These are phyloP conservation scores for Boletus barrowsii DNA, from an alignment of 768 basidiomycete species.

Conservation along the genomic window DNA sequence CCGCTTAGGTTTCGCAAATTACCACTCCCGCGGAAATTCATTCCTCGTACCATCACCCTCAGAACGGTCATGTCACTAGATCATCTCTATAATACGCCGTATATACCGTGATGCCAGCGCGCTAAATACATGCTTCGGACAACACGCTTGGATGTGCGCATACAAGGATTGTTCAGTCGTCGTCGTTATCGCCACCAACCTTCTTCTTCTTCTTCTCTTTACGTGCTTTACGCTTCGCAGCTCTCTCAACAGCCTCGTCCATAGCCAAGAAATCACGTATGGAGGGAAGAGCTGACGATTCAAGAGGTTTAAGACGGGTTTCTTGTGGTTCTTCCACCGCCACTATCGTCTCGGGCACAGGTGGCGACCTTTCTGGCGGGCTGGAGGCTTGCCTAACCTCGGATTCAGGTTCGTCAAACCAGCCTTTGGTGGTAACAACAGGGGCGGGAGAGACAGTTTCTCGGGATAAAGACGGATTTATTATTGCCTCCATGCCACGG, in stretches of 20 bases:
- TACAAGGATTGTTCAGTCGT: slow-evolving; percentile 24
- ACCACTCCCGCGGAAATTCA: slow-evolving; percentile 52
- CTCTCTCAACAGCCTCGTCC: slow-evolving; percentile 63
- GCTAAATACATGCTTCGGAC: slow-evolving; percentile 4
- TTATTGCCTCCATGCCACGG: slow-evolving; percentile 14
- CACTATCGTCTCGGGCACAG: slow-evolving; percentile 3
- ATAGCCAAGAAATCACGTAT: slow-evolving; percentile 79
- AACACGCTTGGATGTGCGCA: background rate
- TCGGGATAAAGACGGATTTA: slow-evolving; percentile 6
- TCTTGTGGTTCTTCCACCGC: slow-evolving; percentile 37
- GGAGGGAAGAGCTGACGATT: slow-evolving; percentile 78
- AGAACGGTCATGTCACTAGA: slow-evolving; percentile 1
- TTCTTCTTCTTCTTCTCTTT: slow-evolving; percentile 66
- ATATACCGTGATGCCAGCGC: background rate
- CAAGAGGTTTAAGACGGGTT: slow-evolving; percentile 66
- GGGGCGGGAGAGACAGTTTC: slow-evolving; percentile 7
- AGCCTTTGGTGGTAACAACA: slow-evolving; percentile 28
- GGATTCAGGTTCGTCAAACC: slow-evolving; percentile 45
- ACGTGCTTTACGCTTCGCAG: slow-evolving; percentile 65
- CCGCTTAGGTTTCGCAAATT: slow-evolving; percentile 58
- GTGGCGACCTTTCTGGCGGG: slow-evolving; percentile 13
- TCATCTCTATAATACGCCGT: background rate
- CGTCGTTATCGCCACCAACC: slow-evolving; percentile 27
- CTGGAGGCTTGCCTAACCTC: slow-evolving; percentile 15
- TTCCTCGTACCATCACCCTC: slow-evolving; percentile 24